These are phyloP conservation scores for Stagonosporopsis chrysanthemi DNA, from an alignment of 2,329 filamentous ascomycete genomes.

Conservation along the genomic window DNA sequence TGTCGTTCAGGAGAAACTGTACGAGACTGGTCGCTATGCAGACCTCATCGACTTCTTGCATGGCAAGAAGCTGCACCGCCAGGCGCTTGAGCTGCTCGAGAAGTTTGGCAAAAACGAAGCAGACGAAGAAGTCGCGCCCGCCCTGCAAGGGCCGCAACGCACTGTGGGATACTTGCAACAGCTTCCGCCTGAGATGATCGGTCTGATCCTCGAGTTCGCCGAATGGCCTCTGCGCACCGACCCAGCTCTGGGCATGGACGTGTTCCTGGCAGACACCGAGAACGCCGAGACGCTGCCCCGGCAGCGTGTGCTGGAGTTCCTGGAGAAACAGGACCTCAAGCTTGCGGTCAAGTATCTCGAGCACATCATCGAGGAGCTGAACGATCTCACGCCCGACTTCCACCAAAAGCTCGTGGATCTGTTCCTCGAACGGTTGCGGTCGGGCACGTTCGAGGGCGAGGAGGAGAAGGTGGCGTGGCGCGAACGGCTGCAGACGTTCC, in stretches of 20 bases:
- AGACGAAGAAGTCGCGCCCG: conserved; percentile 55
- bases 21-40: conserved; percentile 87
- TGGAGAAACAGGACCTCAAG: conserved; percentile 71
- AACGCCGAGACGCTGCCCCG: conserved; percentile 91
- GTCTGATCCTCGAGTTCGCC: conserved; percentile 89
- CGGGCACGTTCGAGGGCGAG: conserved; percentile 41
- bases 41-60: conserved; percentile 98
- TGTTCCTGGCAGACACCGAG: conserved; percentile 91
- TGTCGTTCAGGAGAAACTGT: conserved; percentile 90
- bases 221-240: conserved; percentile 83
- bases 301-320: conserved; percentile 75
- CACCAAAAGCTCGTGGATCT: conserved; percentile 84
- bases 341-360: conserved; percentile 86
- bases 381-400: conserved; percentile 83
- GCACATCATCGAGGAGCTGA: conserved; percentile 86
- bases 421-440: conserved; percentile 65
- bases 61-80: conserved; percentile 89
- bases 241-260: conserved; percentile 82
- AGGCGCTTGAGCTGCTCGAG: conserved; percentile 81
- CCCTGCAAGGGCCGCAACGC: conserved; percentile 79
- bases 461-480: conserved; percentile 59
- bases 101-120: conserved; percentile 73
- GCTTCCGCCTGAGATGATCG: conserved; percentile 84
- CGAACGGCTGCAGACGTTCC: conserved; percentile 74
- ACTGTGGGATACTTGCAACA: conserved; percentile 92